Conservation (phyloP, 2,329 filamentous ascomycete species). For the Elsinoe necatrix region DNA sequence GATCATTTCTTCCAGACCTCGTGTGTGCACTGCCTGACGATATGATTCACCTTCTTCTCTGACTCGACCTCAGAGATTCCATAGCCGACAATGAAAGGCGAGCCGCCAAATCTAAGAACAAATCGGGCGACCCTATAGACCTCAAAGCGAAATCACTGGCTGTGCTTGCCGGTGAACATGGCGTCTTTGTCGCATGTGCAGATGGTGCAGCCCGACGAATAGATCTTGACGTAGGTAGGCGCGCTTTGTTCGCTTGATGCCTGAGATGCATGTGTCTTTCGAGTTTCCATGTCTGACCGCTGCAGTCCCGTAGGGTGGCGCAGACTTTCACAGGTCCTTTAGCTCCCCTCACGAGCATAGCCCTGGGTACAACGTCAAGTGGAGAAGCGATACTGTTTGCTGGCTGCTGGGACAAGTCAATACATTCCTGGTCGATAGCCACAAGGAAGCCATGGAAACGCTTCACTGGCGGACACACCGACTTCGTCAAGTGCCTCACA, state of each 20-base stretch:
- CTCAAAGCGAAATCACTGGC: conserved; percentile 82
- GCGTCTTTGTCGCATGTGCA: conserved; percentile 76
- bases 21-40: conserved; percentile 42
- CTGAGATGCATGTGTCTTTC: neutral
- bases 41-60: conserved; percentile 12
- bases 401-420: conserved; percentile 86
- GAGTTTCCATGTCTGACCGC: neutral
- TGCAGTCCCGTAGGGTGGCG: conserved; percentile 38
- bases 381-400: conserved; percentile 57
- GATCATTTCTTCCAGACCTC: conserved; percentile 90
- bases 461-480: conserved; percentile 60
- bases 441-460: conserved; percentile 48
- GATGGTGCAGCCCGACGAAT: conserved; percentile 70
- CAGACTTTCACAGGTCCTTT: conserved; percentile 61
- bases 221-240: conserved; percentile 61
- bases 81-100: conserved; percentile 51
- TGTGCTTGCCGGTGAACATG: conserved; percentile 48
- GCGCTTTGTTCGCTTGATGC: neutral
- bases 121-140: conserved; percentile 68
- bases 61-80: conserved; percentile 36
- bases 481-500: conserved; percentile 82
- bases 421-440: conserved; percentile 74
- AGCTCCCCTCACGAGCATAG: conserved; percentile 71
- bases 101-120: conserved; percentile 68
- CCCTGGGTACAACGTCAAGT: conserved; percentile 45